Evolutionary conservation across 257 asterid species (phyloP), one percentile per base, ranked within the genome.

Genomic region (Lantana camara): DNA sequence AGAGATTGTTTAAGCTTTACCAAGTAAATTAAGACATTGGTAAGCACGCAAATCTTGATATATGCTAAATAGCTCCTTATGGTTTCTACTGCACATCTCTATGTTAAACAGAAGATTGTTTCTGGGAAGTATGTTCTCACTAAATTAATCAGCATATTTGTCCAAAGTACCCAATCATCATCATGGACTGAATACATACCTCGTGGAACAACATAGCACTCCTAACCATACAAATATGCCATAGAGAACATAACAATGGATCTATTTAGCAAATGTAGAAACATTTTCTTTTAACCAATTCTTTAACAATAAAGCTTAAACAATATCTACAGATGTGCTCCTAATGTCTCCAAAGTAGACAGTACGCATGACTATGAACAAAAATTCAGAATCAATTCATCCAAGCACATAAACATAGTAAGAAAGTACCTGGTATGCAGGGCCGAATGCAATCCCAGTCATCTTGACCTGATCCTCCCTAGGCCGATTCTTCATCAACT

Each of bases 381-480:
- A 23, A 66, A 51, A 22, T 22, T 22, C 11, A 17, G 32, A 8
- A 58, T 57, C 8, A 15, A 34, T 55, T 27, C 60, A 30, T 30
- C 29, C 4, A 23, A 50, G 45, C 13, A 46, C 21, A 53, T 32
- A 29, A 23, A 45, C 22, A 70, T 19, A n/a, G 46, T 32, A 47
- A 41, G 19, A 22, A 35, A 7, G 4, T 81, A 92, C 98, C 98
- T 79, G 85, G 72, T 87, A 87, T 14, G 96, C 70, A 42, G 98
- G 96, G 40, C 98, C 98, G 79, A 92, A 92, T 47, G 97, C 97
- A 73, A 89, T 87, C 60, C 98, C 98, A 62, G 98, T 92, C 37
- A 51, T 32, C 71, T 83, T 92, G 62, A 61, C 82, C 75, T 92
- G 91, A 71, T 92, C 98, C 76, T 92, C 94, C 81, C 97, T 83